Conservation (phyloP, 129 eudicot genomes). For the Centaurea solstitialis region DNA sequence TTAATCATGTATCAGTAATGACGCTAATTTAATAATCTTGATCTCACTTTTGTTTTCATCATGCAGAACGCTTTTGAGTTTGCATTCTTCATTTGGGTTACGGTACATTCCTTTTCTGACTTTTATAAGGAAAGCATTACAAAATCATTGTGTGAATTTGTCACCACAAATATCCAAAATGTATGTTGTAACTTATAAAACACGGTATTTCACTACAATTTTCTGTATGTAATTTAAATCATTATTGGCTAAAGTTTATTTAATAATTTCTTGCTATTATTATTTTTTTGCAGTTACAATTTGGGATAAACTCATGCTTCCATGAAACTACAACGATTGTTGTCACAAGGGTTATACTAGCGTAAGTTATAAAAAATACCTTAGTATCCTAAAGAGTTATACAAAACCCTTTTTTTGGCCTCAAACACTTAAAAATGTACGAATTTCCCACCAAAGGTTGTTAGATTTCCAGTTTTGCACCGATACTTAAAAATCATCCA, state of each 20-base stretch:
- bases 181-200: neutral
- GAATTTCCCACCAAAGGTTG: neutral
- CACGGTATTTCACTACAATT: neutral
- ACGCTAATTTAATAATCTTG: neutral
- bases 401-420: neutral
- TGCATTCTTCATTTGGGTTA: constrained; percentile 51
- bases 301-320: constrained; percentile 46
- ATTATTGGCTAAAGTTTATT: neutral
- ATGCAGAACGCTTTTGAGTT: constrained; percentile 60
- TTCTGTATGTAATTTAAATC: neutral
- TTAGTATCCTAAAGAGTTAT: neutral
- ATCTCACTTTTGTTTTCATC: constrained; percentile 5
- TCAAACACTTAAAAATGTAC: neutral
- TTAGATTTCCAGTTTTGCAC: neutral
- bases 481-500: neutral
- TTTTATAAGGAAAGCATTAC: neutral
- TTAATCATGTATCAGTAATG: neutral
- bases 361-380: constrained; percentile 33
- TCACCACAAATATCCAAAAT: neutral
- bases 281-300: constrained; percentile 38
- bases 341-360: constrained; percentile 40
- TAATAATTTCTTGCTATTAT: neutral
- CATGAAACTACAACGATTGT: constrained; percentile 39
- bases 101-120: constrained; percentile 20
- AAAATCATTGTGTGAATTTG: neutral